A percentile compares a stretch with the other conserved stretches of the same genome.
phyloP scores from a whole-genome alignment of 257 asterid genomes.

The Anisodus tanguticus region DNA sequence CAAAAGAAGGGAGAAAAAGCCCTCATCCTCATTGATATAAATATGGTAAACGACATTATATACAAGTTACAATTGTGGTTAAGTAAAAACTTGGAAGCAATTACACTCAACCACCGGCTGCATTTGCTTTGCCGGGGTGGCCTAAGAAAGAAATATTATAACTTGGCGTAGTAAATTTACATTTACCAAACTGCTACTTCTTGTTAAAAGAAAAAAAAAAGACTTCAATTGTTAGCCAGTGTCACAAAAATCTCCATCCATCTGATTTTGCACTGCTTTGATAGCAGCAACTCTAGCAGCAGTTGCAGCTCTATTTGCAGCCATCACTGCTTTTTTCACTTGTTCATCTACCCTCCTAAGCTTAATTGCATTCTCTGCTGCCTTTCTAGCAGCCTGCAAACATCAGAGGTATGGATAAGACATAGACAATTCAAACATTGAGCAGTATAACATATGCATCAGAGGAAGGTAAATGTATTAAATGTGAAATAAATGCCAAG shows the following conservation, averaged over 20 bases:
- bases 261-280: conserved; percentile 59
- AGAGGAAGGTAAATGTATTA: background rate
- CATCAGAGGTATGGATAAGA: background rate
- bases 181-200: conserved; percentile 24
- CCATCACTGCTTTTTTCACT: conserved; percentile 74
- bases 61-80: conserved; percentile 50
- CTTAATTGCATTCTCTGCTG: conserved; percentile 65
- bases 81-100: conserved; percentile 33
- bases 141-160: background rate
- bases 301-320: conserved; percentile 67
- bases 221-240: conserved; percentile 32
- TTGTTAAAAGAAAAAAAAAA: background rate
- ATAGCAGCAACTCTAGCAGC: conserved; percentile 72
- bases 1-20: background rate
- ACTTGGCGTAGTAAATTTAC: conserved; percentile 39
- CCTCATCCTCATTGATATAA: conserved; percentile 36
- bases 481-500: background rate
- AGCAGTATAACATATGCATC: background rate
- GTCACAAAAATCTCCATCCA: conserved; percentile 51
- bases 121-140: conserved; percentile 49
- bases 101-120: conserved; percentile 52
- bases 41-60: conserved; percentile 42
- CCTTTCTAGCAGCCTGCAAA: conserved; percentile 77
- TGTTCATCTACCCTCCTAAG: conserved; percentile 63
- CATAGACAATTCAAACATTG: conserved; percentile 13